Base-by-base conservation (phyloP, 202 grass and related monocot genomes). In the Carex sylvatica region DNA sequence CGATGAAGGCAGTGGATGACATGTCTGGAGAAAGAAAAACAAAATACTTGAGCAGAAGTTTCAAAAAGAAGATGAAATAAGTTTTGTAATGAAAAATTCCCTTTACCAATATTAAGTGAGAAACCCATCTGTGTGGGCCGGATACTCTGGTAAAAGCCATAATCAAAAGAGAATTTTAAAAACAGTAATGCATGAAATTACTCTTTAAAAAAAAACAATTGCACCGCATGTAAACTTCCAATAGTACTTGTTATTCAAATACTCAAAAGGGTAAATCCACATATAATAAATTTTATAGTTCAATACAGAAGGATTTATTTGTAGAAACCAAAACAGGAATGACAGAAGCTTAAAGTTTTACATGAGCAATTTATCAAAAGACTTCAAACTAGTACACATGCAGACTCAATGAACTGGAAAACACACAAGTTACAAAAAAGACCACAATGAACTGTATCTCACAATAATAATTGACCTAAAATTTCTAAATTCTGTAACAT, bases 91-190 rank as follows among this genome's bases (percentile, higher is more conserved):
- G 36, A 80, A 47, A 18, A 71, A 6, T 71, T 67, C 40, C 55
- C 80, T 89, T 85, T 81, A 94, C 93, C 93, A 44, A 94, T 99
- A 86, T 97, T 97, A 6, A 99, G 89, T 30, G 97, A 94, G 67
- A 92, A 84, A 23, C 97, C 97, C 97, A 99, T 99, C 84, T 99
- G 97, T 2, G 91, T 97, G 65, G 97, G 93, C 54, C 91, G 83
- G 68, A 99, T 93, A 83, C 91, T 99, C 85, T 99, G 97, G 85
- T 99, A 99, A 86, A 99, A 99, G 62, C 97, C 97, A 77, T 40
- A 6, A 40, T 59, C 8, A 5, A 78, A 58, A 60, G 15, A 49
- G 8, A 38, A 78, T 60, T 78, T n/a, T 33, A 60, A 35, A 78
- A 78, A 10, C 3, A 78, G 8, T 4, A 36, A 59, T 38, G 30